Evolutionary conservation across 83 land plant genomes (phyloP).

Genomic region (Thuja plicata): DNA sequence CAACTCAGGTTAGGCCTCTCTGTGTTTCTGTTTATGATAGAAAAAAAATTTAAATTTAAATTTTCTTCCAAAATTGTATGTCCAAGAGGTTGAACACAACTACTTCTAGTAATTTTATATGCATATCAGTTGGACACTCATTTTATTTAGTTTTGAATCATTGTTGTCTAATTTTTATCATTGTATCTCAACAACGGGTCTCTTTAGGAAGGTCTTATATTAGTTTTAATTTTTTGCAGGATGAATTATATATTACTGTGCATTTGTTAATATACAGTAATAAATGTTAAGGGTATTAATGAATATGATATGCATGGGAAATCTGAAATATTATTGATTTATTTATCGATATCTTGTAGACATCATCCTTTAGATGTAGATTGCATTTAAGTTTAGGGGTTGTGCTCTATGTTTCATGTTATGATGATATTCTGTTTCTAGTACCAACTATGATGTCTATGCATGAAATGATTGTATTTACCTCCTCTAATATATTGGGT

Average conservation of each 20-base stretch:
- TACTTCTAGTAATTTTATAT: not conserved
- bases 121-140: not conserved
- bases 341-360: not conserved
- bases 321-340: not conserved
- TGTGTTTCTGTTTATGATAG: not conserved
- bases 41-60: not conserved
- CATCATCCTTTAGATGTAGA: not conserved
- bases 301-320: not conserved
- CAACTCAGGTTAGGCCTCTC: too few species aligned
- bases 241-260: not conserved
- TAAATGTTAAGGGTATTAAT: not conserved
- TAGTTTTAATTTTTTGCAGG: not conserved
- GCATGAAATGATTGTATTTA: not conserved
- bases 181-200: not conserved
- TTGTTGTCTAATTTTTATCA: not conserved
- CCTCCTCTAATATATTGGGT: not conserved
- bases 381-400: not conserved
- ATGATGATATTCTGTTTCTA: not conserved
- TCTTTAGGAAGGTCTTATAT: not conserved
- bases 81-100: not conserved
- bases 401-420: not conserved
- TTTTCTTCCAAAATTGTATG: not conserved
- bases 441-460: not conserved
- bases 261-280: not conserved
- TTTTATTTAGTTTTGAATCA: not conserved